These are phyloP conservation scores for Pythium coloratum DNA, from an alignment of 352 stramenopile species.

Conservation along the genomic window DNA sequence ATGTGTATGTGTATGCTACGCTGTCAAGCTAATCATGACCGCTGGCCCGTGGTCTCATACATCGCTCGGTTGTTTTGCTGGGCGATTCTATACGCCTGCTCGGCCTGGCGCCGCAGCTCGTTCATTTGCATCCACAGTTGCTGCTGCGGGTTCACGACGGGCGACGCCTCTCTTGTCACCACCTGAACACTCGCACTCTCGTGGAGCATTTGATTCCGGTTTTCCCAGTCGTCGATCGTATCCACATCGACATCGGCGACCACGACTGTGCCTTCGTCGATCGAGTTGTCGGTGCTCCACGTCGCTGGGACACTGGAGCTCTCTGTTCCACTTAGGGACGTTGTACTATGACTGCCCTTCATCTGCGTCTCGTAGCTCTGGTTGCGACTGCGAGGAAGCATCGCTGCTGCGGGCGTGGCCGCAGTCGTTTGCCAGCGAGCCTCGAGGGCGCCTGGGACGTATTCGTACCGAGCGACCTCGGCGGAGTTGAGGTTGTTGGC, in stretches of 20 bases:
- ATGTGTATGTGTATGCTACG: not conserved
- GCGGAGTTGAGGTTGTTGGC: conserved; percentile 21
- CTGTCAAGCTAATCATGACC: not conserved
- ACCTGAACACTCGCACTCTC: not conserved
- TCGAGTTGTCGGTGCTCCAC: conserved; percentile 11
- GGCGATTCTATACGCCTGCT: conserved; percentile 56
- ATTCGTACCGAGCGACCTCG: conserved; percentile 29
- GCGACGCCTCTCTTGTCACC: conserved; percentile 16
- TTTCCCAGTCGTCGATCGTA: conserved; percentile 11
- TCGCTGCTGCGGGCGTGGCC: not conserved
- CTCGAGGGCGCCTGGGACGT: conserved; percentile 12
- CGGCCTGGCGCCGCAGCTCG: conserved; percentile 47
- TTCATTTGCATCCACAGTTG: conserved; percentile 54
- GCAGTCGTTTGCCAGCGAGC: not conserved
- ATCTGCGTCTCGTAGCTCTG: not conserved
- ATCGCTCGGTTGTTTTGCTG: conserved; percentile 35
- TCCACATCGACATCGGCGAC: conserved; percentile 19
- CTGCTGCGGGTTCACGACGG: conserved; percentile 5
- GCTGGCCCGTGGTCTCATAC: conserved; percentile 11
- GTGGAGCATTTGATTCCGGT: conserved; percentile 4
- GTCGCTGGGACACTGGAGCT: conserved; percentile 6
- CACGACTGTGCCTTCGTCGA: conserved; percentile 5
- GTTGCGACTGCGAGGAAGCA: conserved; percentile 8
- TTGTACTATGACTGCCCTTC: not conserved
- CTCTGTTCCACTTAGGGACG: not conserved